phyloP scores from a whole-genome alignment of 805 yeast species.

The Torulaspora gathmanii region DNA sequence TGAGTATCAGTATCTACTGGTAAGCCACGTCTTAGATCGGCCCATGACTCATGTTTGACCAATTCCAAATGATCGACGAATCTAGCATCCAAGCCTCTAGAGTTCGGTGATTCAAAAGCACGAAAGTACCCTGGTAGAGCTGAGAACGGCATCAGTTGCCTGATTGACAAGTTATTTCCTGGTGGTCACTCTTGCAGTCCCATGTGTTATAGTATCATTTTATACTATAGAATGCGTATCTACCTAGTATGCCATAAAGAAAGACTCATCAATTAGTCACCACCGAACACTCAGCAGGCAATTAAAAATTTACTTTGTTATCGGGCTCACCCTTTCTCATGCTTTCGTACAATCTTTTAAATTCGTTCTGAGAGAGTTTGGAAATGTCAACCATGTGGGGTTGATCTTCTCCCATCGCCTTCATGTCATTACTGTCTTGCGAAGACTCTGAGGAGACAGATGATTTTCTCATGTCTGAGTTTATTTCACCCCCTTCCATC shows the following conservation, averaged over 20 bases:
- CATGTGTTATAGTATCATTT: background rate
- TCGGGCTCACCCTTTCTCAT: slow-evolving; percentile 29
- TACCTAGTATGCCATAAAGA: slow-evolving; percentile 1
- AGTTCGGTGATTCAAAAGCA: slow-evolving; percentile 13
- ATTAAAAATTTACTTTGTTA: slow-evolving; percentile 23
- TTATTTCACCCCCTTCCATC: background rate
- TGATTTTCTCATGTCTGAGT: slow-evolving; percentile 5
- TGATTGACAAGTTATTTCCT: too few species aligned
- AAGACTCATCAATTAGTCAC: background rate
- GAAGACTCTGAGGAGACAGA: slow-evolving; percentile 11
- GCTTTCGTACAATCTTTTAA: slow-evolving; percentile 20
- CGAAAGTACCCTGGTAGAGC: slow-evolving; percentile 29
- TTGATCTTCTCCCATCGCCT: slow-evolving; percentile 1
- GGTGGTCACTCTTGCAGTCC: too few species aligned
- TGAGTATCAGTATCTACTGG: slow-evolving; percentile 20
- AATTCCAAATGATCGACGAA: slow-evolving; percentile 18
- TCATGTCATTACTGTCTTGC: background rate
- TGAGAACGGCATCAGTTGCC: slow-evolving; percentile 2
- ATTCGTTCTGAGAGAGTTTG: slow-evolving; percentile 23
- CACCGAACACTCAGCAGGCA: too few species aligned
- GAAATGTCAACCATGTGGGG: slow-evolving; percentile 21
- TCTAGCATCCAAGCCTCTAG: slow-evolving; percentile 17
- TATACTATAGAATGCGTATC: slow-evolving; percentile 4
- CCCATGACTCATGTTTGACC: slow-evolving; percentile 19
- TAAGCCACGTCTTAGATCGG: slow-evolving; percentile 18